Evolutionary conservation across 2,329 filamentous ascomycete species (phyloP).

Genomic region (Drechslerella coelobrocha): DNA sequence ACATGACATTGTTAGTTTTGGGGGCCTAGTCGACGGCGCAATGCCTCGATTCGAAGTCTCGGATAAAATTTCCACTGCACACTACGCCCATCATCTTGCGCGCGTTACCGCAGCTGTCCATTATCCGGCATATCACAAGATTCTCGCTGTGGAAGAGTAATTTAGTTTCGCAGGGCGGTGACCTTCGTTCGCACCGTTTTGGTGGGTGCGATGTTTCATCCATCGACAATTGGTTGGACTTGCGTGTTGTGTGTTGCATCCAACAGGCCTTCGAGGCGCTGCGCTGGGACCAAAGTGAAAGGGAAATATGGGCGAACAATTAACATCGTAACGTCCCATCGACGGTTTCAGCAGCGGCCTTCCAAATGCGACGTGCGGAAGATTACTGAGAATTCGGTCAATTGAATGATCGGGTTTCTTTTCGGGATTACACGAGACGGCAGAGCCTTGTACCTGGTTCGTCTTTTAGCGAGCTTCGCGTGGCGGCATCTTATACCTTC

Average conservation of each 20-base stretch:
- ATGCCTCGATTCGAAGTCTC: conserved; percentile 2
- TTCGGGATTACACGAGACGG: conserved; percentile 44
- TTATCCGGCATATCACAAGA: background rate
- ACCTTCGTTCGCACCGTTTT: conserved; percentile 1
- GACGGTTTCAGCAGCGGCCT: conserved; percentile 47
- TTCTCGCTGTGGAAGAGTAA: conserved; percentile 26
- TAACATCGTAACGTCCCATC: conserved; percentile 13
- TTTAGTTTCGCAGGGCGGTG: conserved; percentile 1
- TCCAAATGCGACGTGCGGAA: conserved; percentile 42
- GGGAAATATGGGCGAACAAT: conserved; percentile 28
- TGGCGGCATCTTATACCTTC: conserved; percentile 49
- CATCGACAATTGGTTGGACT: conserved; percentile 38
- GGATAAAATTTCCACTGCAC: conserved; percentile 6
- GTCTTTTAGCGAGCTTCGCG: conserved; percentile 49
- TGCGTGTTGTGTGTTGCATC: conserved; percentile 47
- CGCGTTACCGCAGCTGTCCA: conserved; percentile 30
- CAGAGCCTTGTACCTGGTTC: conserved; percentile 38
- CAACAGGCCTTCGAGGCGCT: conserved; percentile 11
- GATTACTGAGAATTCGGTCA: conserved; percentile 46
- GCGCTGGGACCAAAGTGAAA: background rate
- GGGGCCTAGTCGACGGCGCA: conserved; percentile 24
- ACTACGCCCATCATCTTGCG: conserved; percentile 1
- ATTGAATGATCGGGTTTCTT: conserved; percentile 20
- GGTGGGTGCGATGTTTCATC: conserved; percentile 26
- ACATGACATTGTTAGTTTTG: conserved; percentile 28